Evolutionary conservation across 2,329 filamentous ascomycete genomes (phyloP).

Genomic region (Colletotrichum sp.): DNA sequence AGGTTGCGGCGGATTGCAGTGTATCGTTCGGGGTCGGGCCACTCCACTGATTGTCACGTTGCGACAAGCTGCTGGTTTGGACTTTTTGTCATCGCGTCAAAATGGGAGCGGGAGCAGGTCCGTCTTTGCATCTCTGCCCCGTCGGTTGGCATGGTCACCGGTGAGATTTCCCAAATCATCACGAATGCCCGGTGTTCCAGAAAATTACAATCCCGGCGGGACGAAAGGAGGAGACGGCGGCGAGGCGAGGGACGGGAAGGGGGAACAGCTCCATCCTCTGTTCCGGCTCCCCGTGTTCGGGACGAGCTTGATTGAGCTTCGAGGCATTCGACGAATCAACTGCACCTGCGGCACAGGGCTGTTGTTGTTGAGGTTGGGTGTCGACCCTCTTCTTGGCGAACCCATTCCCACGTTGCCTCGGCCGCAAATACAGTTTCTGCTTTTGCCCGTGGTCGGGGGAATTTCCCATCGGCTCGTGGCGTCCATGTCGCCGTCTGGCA

Average conservation of each 20-base stretch:
- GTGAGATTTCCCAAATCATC: slow-evolving; percentile 16
- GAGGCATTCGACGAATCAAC: neutral
- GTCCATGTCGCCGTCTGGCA: neutral
- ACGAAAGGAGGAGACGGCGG: slow-evolving; percentile 1
- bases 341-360: neutral
- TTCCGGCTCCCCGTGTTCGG: slow-evolving; percentile 12
- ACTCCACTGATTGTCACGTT: slow-evolving; percentile 13
- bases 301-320: neutral
- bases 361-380: neutral
- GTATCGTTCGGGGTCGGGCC: neutral
- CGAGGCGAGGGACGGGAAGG: neutral
- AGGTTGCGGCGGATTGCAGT: slow-evolving; percentile 7
- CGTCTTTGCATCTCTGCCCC: slow-evolving; percentile 1
- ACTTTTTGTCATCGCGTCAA: neutral
- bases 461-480: neutral
- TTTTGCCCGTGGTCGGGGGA: neutral
- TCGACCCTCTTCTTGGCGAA: neutral
- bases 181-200: neutral
- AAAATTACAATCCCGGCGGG: neutral
- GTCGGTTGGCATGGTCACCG: slow-evolving; percentile 17
- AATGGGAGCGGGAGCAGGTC: neutral
- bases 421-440: neutral
- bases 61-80: slow-evolving; percentile 8
- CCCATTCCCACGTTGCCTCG: neutral
- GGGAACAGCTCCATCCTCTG: neutral